Evolutionary conservation across 352 stramenopile genomes (phyloP).

Genomic region (Thraustochytrium striatum): DNA sequence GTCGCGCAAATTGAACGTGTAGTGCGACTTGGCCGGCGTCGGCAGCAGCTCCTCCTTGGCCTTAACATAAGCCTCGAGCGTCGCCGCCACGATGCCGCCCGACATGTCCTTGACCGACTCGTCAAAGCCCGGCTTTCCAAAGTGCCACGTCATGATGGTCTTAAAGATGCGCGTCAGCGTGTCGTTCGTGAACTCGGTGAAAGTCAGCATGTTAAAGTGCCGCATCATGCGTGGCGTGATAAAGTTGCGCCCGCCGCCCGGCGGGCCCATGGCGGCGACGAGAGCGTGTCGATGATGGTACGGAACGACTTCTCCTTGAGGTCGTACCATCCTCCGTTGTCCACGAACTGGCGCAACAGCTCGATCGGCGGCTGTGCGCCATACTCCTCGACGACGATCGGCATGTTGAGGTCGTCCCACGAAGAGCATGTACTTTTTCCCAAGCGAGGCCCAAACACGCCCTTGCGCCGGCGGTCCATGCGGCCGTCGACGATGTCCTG

Average conservation of each 20-base stretch:
- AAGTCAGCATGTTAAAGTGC: slow-evolving; percentile 88
- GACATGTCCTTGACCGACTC: slow-evolving; percentile 52
- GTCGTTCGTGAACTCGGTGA: slow-evolving; percentile 71
- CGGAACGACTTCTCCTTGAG: slow-evolving; percentile 82
- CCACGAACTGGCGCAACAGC: slow-evolving; percentile 88
- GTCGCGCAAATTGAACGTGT: slow-evolving; percentile 92
- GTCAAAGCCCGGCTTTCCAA: slow-evolving; percentile 58
- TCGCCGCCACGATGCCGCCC: slow-evolving; percentile 49
- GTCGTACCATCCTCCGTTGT: slow-evolving; percentile 90
- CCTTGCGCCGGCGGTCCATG: slow-evolving; percentile 88
- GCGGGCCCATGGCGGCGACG: slow-evolving; percentile 82
- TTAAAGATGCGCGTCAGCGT: slow-evolving; percentile 85
- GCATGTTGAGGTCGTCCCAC: slow-evolving; percentile 95
- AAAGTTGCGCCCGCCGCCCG: slow-evolving; percentile 82
- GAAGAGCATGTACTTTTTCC: slow-evolving; percentile 87
- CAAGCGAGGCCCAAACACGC: slow-evolving; percentile 81
- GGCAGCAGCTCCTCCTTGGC: slow-evolving; percentile 68
- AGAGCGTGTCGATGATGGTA: slow-evolving; percentile 85
- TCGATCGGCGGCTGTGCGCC: slow-evolving; percentile 90
- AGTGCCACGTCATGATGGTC: slow-evolving; percentile 82
- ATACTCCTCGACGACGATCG: slow-evolving; percentile 88
- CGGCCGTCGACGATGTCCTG: slow-evolving; percentile 85
- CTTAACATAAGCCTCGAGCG: slow-evolving; percentile 53
- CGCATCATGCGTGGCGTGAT: slow-evolving; percentile 82
- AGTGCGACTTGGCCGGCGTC: slow-evolving; percentile 88